Conservation (phyloP, 257 asterid genomes). For the Ajuga chamaepitys region DNA sequence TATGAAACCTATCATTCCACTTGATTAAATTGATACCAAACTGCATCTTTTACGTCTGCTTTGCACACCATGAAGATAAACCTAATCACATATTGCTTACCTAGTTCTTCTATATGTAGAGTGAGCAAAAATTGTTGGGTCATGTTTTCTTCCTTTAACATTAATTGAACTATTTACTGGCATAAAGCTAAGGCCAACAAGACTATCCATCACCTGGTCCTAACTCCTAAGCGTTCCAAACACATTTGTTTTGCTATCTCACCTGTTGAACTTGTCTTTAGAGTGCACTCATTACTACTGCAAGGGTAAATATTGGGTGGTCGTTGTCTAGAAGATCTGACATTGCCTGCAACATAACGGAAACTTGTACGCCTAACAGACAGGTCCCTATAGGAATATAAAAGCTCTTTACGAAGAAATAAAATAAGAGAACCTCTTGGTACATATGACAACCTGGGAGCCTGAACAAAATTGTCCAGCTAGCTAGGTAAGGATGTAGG, state of each 20-base stretch:
- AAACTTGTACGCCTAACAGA: too few species aligned
- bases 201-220: too few species aligned
- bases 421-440: slow-evolving; percentile 37
- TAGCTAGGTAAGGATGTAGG: slow-evolving; percentile 41
- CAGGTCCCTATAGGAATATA: too few species aligned
- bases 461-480: slow-evolving; percentile 49
- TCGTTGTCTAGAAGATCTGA: slow-evolving; percentile 38
- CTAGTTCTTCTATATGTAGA: neutral
- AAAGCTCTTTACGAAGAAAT: slow-evolving; percentile 1
- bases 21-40: too few species aligned
- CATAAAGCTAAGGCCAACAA: neutral
- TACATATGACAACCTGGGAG: slow-evolving; percentile 30
- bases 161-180: neutral
- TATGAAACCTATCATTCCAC: too few species aligned
- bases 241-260: slow-evolving; percentile 27
- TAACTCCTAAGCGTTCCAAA: too few species aligned
- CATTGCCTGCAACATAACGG: slow-evolving; percentile 40
- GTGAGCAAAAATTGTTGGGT: too few species aligned
- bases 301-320: slow-evolving; percentile 36
- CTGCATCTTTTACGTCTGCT: too few species aligned
- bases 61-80: too few species aligned
- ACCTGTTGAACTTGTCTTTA: slow-evolving; percentile 50
- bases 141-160: neutral
- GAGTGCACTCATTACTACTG: slow-evolving; percentile 50
- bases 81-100: too few species aligned